Conservation (phyloP, 2,329 filamentous ascomycete species). For the Diaporthe sp. region DNA sequence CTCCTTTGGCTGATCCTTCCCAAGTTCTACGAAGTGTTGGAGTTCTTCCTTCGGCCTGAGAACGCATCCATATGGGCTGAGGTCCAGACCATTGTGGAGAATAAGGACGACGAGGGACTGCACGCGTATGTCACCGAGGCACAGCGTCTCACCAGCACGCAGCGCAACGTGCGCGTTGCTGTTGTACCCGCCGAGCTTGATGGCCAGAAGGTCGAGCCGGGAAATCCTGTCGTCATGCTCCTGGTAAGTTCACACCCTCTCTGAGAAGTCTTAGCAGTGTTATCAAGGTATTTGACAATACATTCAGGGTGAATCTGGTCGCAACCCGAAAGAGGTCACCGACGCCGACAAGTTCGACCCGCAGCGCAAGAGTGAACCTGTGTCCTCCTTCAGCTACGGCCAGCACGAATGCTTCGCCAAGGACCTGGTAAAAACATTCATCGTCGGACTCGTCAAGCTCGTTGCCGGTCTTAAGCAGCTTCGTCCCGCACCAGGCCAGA, state of each 20-base stretch:
- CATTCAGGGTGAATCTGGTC: slow-evolving; percentile 50
- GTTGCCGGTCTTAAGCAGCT: slow-evolving; percentile 55
- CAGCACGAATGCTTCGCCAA: slow-evolving; percentile 51
- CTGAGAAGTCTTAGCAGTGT: accelerated
- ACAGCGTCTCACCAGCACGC: slow-evolving; percentile 51
- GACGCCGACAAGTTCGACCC: slow-evolving; percentile 50
- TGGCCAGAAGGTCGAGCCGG: slow-evolving; percentile 51
- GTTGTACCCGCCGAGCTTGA: slow-evolving; percentile 45
- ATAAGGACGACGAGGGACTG: slow-evolving; percentile 45
- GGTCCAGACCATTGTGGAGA: slow-evolving; percentile 51
- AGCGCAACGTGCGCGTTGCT: slow-evolving; percentile 50
- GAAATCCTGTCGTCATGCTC: slow-evolving; percentile 52
- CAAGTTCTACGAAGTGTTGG: slow-evolving; percentile 3
- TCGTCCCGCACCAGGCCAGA: slow-evolving; percentile 56
- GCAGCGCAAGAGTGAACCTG: slow-evolving; percentile 39
- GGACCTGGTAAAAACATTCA: slow-evolving; percentile 52
- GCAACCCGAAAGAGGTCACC: slow-evolving; percentile 50
- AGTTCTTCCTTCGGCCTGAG: slow-evolving; percentile 13
- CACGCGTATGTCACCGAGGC: slow-evolving; percentile 53
- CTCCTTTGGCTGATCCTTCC: neutral
- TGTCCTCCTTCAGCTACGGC: slow-evolving; percentile 56
- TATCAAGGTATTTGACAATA: neutral
- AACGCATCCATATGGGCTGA: slow-evolving; percentile 49
- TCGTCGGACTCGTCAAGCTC: slow-evolving; percentile 55
- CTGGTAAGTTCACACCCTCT: slow-evolving; percentile 44